A percentile compares a stretch with the other conserved stretches of the same genome.
phyloP scores from a whole-genome alignment of 2,329 filamentous ascomycete species.

The Chaetomium olivaceum region DNA sequence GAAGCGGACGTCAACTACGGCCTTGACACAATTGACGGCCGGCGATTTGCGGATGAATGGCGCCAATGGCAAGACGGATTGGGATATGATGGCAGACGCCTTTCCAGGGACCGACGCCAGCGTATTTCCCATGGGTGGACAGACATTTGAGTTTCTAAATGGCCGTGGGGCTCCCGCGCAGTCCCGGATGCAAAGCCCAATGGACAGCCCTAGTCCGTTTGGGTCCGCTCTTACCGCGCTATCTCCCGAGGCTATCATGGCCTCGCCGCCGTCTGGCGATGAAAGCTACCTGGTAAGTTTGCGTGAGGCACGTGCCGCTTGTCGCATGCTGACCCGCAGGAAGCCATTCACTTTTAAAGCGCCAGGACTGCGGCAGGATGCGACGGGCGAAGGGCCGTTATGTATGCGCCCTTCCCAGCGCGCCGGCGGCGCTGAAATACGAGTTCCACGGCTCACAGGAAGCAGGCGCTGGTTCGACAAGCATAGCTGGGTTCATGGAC shows the following conservation, averaged over 20 bases:
- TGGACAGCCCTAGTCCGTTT: conserved; percentile 31
- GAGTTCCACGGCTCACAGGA: conserved; percentile 22
- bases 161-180: conserved; percentile 27
- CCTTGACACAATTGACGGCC: conserved; percentile 47
- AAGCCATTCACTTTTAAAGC: conserved; percentile 37
- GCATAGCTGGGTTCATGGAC: conserved; percentile 10
- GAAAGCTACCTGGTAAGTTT: conserved; percentile 17
- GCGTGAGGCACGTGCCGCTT: neutral
- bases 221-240: conserved; percentile 16
- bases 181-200: conserved; percentile 38
- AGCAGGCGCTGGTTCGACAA: neutral
- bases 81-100: conserved; percentile 38
- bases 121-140: conserved; percentile 20
- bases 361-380: conserved; percentile 1
- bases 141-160: conserved; percentile 29
- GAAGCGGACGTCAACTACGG: conserved; percentile 50
- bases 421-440: conserved; percentile 11
- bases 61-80: conserved; percentile 45
- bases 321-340: conserved; percentile 6
- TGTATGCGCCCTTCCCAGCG: conserved; percentile 18
- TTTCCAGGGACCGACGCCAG: neutral
- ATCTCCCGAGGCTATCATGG: conserved; percentile 11
- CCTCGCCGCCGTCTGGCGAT: conserved; percentile 16
- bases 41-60: conserved; percentile 48
- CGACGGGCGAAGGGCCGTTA: neutral